phyloP scores from a whole-genome alignment of 768 basidiomycete genomes.

The Kwoniella sp. region DNA sequence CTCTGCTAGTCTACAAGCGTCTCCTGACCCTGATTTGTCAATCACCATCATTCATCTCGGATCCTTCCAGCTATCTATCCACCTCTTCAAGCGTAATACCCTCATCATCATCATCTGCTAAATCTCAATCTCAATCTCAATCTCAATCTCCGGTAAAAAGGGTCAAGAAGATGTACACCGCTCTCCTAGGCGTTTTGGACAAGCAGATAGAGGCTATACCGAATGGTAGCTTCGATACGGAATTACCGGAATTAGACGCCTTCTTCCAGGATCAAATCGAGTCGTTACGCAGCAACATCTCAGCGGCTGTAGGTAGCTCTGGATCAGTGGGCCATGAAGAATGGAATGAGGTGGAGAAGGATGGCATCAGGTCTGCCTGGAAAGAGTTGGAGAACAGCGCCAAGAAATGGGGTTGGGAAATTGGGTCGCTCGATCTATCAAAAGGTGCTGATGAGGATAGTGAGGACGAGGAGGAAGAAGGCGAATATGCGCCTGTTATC shows the following conservation, averaged over 20 bases:
- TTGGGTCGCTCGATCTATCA: conserved; percentile 10
- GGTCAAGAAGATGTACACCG: conserved; percentile 10
- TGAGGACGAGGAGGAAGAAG: conserved; percentile 46
- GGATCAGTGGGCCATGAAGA: too few species aligned
- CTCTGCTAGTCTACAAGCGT: conserved; percentile 55
- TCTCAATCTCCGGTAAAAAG: too few species aligned
- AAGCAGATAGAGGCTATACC: conserved; percentile 43
- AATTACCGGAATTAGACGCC: conserved; percentile 51
- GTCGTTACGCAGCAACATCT: conserved; percentile 21
- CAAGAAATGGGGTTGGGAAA: conserved; percentile 39
- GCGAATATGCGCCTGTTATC: conserved; percentile 53
- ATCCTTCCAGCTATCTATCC: conserved; percentile 4
- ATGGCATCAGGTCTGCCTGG: conserved; percentile 11
- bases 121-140: too few species aligned
- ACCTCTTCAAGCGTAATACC: background rate
- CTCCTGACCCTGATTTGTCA: conserved; percentile 53
- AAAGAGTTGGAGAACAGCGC: conserved; percentile 1
- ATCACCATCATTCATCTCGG: conserved; percentile 34
- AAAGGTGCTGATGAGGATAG: conserved; percentile 10
- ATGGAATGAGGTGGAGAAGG: conserved; percentile 9
- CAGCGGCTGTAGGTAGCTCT: too few species aligned
- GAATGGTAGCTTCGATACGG: conserved; percentile 44
- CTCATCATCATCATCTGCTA: background rate
- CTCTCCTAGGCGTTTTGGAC: conserved; percentile 27
- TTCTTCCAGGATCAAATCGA: conserved; percentile 46